phyloP scores from a whole-genome alignment of 2,329 filamentous ascomycete species.

The Xylariaceae sp. region DNA sequence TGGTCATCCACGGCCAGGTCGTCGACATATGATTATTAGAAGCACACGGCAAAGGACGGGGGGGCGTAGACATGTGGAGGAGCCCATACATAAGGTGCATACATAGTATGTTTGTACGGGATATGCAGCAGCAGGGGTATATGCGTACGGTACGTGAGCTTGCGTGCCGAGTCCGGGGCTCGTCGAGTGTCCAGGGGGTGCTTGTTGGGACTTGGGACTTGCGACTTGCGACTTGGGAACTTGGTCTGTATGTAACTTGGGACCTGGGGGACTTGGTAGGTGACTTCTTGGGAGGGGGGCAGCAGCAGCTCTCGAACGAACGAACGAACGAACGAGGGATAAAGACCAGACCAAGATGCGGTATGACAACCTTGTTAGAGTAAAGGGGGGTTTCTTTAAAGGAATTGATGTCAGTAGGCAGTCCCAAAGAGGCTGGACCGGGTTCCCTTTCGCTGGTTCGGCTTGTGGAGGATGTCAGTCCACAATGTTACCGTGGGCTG shows the following conservation, averaged over 20 bases:
- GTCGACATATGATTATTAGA: conserved; percentile 32
- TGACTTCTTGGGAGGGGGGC: conserved; percentile 6
- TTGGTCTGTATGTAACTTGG: no score
- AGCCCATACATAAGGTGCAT: conserved; percentile 34
- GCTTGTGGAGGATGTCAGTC: conserved; percentile 28
- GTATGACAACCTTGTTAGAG: conserved; percentile 32
- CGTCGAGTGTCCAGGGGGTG: conserved; percentile 27
- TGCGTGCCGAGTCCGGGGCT: conserved; percentile 30
- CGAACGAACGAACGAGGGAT: conserved; percentile 25
- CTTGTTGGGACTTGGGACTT: conserved; percentile 5
- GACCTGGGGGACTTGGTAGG: conserved; percentile 25
- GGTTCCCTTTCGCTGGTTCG: conserved; percentile 21
- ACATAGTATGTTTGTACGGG: conserved; percentile 34
- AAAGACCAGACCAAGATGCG: conserved; percentile 25
- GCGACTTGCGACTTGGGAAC: no score
- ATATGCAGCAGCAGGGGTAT: conserved; percentile 35
- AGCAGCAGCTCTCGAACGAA: conserved; percentile 18
- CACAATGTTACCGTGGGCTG: conserved; percentile 29
- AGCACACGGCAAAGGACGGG: conserved; percentile 30
- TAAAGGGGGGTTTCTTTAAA: conserved; percentile 27
- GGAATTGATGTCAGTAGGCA: conserved; percentile 27
- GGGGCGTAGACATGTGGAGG: conserved; percentile 33
- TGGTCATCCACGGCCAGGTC: conserved; percentile 28
- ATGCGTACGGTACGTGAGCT: conserved; percentile 20
- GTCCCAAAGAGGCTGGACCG: conserved; percentile 28